Base-by-base conservation (phyloP, 2,329 filamentous ascomycete species). In the Trichophyton mentagrophytes region DNA sequence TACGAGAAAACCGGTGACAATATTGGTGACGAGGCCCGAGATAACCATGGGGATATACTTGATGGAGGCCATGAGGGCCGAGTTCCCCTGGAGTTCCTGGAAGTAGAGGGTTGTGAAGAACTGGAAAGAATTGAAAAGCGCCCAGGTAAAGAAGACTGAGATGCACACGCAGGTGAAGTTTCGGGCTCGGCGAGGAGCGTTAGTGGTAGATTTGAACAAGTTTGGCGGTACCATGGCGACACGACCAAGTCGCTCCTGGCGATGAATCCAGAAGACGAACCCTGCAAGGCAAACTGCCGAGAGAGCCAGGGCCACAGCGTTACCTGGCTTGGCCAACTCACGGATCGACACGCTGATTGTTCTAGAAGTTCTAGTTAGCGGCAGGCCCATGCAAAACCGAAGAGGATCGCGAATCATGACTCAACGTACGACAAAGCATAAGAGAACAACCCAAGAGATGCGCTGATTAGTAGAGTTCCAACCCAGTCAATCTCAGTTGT, bases 141-240 rank as follows among this genome's bases (percentile, higher is more conserved):
- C 77, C 59, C 69, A 76, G 0, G 77, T 74, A 9, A 81, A 61
- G 11, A 76, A 66, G 3, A 80, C 71, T 7, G 73, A 78, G 5
- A 78, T 64, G 65, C 83, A 85, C 40, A 82, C 76, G 55, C 70
- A 74, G 0, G 79, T 77, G 65, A 85, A 62, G 71, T 78, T 0
- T 77, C 74, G 6, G 81, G 64, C 3, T 77, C 67, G 2, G 81
- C 73, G 8, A 74, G 79, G 3, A 78, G 65, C 65, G 82, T 84
- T 15, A 76, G 69, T 1, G 68, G 66, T 56, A 38, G 80, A 82
- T 25, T 71, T 74, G 82, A 82, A 85, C 0, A 85, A 71, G 0
- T 76, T 78, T 65, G 85, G 84, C 0, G 83, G 82, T 17, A 85
- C 83, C 11, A 85, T 68, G 1, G 81, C 80, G 15, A 80, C 78